Percentiles rank a stretch among this genome's conserved stretches.
These are phyloP conservation scores for Salinomyces thailandicus DNA, from an alignment of 2,329 filamentous ascomycete species.

Conservation along the genomic window DNA sequence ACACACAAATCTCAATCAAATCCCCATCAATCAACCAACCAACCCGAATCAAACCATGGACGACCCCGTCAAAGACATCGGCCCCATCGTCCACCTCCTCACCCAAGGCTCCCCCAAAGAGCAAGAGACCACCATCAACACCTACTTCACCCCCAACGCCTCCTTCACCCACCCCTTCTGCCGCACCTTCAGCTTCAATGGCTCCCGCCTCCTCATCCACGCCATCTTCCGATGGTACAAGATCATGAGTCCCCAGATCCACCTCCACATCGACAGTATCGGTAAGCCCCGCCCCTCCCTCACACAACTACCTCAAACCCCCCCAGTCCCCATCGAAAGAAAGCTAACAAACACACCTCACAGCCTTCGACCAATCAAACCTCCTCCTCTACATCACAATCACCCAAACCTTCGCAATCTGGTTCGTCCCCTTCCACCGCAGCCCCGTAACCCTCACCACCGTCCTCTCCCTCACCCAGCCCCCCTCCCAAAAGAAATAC, in stretches of 20 bases:
- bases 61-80: conserved; percentile 47
- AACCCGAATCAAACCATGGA: conserved; percentile 15
- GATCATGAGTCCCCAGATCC: conserved; percentile 64
- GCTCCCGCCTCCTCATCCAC: conserved; percentile 57
- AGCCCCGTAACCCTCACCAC: conserved; percentile 34
- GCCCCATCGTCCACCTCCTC: conserved; percentile 55
- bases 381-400: conserved; percentile 64
- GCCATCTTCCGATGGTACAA: conserved; percentile 77
- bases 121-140: conserved; percentile 55
- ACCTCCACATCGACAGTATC: conserved; percentile 53
- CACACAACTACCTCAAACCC: not conserved
- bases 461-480: conserved; percentile 20
- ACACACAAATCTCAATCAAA: too few species aligned
- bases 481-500: conserved; percentile 41
- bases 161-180: conserved; percentile 72
- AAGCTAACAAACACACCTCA: not conserved
- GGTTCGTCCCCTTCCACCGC: conserved; percentile 65
- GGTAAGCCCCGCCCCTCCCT: conserved; percentile 28
- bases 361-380: conserved; percentile 57
- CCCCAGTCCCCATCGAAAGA: not conserved
- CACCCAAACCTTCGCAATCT: conserved; percentile 65
- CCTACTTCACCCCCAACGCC: conserved; percentile 63
- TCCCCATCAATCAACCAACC: not conserved
- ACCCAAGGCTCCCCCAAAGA: conserved; percentile 55
- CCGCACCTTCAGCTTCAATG: conserved; percentile 48